Evolutionary conservation across 768 basidiomycete species (phyloP), one percentile per base, ranked within the genome.

Genomic region (Pleurotus ostreatus): DNA sequence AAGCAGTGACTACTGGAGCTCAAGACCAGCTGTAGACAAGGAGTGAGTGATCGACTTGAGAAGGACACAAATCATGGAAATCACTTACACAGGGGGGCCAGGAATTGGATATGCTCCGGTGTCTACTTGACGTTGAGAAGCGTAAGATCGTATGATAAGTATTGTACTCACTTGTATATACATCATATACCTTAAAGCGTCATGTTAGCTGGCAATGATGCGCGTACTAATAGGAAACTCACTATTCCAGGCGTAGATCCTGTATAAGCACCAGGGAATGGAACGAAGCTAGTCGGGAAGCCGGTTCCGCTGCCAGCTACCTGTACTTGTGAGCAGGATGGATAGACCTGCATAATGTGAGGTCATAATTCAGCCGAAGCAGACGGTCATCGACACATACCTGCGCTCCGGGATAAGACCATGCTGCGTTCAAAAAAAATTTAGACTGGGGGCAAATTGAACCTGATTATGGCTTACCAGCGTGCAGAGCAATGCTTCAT

Each of bases 211-310:
- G 9, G 26, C 0, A 30, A 30, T 30, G 9, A 2, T 30, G 9
- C 6, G 8, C 26, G 2, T 30, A 9, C 26, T 30, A 30, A 30
- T 30, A 30, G 9, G 20, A 30, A 30, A 30, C 26, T 30, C 26
- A 30, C 26, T 5, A 30, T 30, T 30, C 26, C 26, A 1, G 48
- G 48, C 2, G 48, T 49, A 7, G 22, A 16, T 18, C n/a, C 45
- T 2, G 23, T 73, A 57, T 78, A 78, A 11, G 74, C 73, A 22
- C 77, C 75, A 22, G 78, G 79, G 73, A 80, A 80, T 2, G 78
- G 72, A 13, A 79, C 78, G 34, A 79, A 74, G 1, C 71, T 71
- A 1, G 74, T 74, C 0, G 77, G 77, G 7, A 74, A 60, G 0
- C 73, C 70, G 2, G 69, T 74, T n/a, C 79, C 78, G 6, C 73